phyloP scores from a whole-genome alignment of 140 eudicot genomes.

The Erigeron philadelphicus region DNA sequence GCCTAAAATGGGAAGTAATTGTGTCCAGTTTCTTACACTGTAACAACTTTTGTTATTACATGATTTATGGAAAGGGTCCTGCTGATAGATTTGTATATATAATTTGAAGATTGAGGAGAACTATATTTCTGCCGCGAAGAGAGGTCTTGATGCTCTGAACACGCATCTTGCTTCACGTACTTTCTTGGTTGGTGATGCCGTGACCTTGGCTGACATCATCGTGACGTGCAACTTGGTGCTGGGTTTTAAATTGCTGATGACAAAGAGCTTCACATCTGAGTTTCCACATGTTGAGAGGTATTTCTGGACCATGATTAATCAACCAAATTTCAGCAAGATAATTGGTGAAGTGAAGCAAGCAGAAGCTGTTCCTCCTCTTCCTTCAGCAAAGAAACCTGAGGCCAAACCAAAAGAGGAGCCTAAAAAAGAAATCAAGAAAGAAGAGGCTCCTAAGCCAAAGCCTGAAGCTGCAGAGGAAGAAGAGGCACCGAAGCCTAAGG shows the following conservation, averaged over 20 bases:
- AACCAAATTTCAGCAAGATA: slow-evolving; percentile 61
- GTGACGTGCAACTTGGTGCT: slow-evolving; percentile 46
- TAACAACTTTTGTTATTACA: background rate
- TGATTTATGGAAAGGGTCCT: background rate
- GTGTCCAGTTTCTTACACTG: background rate
- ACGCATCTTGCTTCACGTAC: slow-evolving; percentile 68
- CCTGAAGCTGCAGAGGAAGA: slow-evolving; percentile 44
- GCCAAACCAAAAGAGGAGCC: slow-evolving; percentile 50
- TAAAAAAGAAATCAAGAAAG: slow-evolving; percentile 55
- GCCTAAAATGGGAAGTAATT: background rate
- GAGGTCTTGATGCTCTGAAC: slow-evolving; percentile 62
- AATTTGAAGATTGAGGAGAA: slow-evolving; percentile 64
- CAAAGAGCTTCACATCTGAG: slow-evolving; percentile 65
- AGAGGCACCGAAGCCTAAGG: slow-evolving; percentile 94
- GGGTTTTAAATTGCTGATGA: slow-evolving; percentile 47
- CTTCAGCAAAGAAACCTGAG: slow-evolving; percentile 52
- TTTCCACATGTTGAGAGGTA: slow-evolving; percentile 94
- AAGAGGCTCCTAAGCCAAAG: slow-evolving; percentile 45
- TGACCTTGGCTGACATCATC: slow-evolving; percentile 81
- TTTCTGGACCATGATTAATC: slow-evolving; percentile 87
- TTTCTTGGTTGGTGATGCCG: slow-evolving; percentile 67
- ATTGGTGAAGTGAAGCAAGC: slow-evolving; percentile 60
- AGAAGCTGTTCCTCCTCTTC: slow-evolving; percentile 46
- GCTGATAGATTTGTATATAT: background rate
- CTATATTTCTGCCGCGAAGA: slow-evolving; percentile 53